Evolutionary conservation across 352 stramenopile genomes (phyloP).

Genomic region (Phytophthora boehmeriae): DNA sequence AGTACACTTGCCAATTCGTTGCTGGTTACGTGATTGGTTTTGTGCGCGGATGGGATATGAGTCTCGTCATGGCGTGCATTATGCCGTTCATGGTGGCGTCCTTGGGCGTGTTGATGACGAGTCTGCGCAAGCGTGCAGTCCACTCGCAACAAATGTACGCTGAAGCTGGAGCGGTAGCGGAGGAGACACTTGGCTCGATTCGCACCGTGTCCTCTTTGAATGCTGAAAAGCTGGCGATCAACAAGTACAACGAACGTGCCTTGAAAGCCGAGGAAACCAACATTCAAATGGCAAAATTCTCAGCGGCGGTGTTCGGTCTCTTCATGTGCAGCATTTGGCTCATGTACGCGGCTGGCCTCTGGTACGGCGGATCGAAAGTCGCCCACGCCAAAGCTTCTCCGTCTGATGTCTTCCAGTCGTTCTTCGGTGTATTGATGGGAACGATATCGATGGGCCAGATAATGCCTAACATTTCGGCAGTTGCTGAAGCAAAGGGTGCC

Average conservation of each 20-base stretch:
- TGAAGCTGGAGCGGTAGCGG: background rate
- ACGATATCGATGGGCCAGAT: conserved; percentile 28
- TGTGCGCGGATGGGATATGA: background rate
- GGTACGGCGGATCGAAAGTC: conserved; percentile 40
- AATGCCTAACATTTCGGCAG: conserved; percentile 31
- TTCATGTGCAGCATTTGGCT: conserved; percentile 28
- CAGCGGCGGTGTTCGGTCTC: conserved; percentile 7
- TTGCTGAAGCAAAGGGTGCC: conserved; percentile 18
- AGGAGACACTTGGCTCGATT: background rate
- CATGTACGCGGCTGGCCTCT: conserved; percentile 35
- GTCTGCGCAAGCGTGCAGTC: background rate
- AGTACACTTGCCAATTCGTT: conserved; percentile 21
- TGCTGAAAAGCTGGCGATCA: conserved; percentile 15
- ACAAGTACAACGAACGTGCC: conserved; percentile 1
- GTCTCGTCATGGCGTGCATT: background rate
- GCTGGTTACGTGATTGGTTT: conserved; percentile 19
- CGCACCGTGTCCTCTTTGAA: conserved; percentile 18
- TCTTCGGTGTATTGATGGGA: conserved; percentile 34
- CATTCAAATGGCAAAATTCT: conserved; percentile 2
- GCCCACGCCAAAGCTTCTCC: conserved; percentile 14
- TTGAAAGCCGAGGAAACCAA: conserved; percentile 7
- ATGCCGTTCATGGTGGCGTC: conserved; percentile 16
- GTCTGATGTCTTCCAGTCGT: conserved; percentile 24
- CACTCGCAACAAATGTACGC: conserved; percentile 12
- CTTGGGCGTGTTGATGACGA: conserved; percentile 10